These are phyloP conservation scores for Coelastrella sp. DNA, from an alignment of 139 green algal genomes.

Conservation along the genomic window DNA sequence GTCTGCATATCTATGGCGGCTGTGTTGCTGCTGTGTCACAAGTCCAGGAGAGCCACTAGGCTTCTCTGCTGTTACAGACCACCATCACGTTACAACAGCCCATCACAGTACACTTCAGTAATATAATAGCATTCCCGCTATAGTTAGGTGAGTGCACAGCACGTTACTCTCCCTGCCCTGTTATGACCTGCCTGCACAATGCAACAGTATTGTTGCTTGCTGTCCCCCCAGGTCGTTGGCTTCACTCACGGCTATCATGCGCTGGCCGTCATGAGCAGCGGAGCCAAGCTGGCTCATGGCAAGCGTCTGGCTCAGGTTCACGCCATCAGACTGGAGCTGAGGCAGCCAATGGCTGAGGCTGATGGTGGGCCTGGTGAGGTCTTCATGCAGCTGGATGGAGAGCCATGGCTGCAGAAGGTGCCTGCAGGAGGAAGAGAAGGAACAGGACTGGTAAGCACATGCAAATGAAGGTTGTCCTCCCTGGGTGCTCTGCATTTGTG, in stretches of 20 bases:
- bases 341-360: slow-evolving; percentile 39
- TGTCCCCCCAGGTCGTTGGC: slow-evolving; percentile 71
- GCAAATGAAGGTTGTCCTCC: background rate
- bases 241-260: slow-evolving; percentile 81
- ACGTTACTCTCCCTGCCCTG: too few species aligned
- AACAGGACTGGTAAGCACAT: background rate
- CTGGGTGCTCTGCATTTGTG: too few species aligned
- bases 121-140: too few species aligned
- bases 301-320: slow-evolving; percentile 78
- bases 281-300: slow-evolving; percentile 69
- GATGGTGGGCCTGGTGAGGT: slow-evolving; percentile 46
- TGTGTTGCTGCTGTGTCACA: too few species aligned
- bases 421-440: slow-evolving; percentile 45
- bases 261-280: slow-evolving; percentile 74
- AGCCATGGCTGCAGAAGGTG: slow-evolving; percentile 87
- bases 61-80: too few species aligned
- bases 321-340: slow-evolving; percentile 68
- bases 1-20: too few species aligned
- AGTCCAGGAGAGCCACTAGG: too few species aligned
- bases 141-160: too few species aligned
- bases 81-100: too few species aligned
- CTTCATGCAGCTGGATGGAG: slow-evolving; percentile 88
- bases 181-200: too few species aligned
- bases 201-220: too few species aligned
- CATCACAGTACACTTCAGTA: too few species aligned